Evolutionary conservation across 2,329 filamentous ascomycete genomes (phyloP).

Genomic region (Xylaria sp.): DNA sequence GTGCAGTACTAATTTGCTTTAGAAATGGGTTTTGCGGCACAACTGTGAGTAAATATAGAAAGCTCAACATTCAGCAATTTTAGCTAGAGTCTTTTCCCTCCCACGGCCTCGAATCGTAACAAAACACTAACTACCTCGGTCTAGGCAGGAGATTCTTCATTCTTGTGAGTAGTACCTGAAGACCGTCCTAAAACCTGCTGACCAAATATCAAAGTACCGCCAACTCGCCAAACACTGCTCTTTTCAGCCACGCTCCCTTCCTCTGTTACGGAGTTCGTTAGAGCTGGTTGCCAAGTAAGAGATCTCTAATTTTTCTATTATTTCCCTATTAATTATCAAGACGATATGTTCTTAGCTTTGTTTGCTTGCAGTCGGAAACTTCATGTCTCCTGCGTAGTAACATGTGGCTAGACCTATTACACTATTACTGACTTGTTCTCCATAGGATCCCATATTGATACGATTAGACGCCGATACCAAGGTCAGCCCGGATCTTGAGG

Average conservation of each 20-base stretch:
- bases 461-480: constrained; percentile 95
- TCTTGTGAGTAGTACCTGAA: constrained; percentile 21
- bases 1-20: constrained; percentile 8
- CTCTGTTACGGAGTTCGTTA: constrained; percentile 93
- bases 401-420: not conserved
- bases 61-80: not conserved
- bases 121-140: constrained; percentile 52
- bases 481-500: constrained; percentile 94
- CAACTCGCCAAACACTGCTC: constrained; percentile 86
- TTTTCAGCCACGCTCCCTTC: constrained; percentile 97
- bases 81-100: not conserved
- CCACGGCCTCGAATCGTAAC: not conserved
- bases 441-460: constrained; percentile 91
- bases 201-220: constrained; percentile 64
- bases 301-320: not conserved
- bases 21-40: constrained; percentile 95
- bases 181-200: constrained; percentile 50
- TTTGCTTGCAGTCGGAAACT: not conserved
- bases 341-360: not conserved
- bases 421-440: constrained; percentile 36
- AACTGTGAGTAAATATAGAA: constrained; percentile 75
- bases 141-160: constrained; percentile 37
- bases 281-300: constrained; percentile 69
- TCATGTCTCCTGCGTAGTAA: not conserved
- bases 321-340: not conserved